Base-by-base conservation (phyloP, 2,329 filamentous ascomycete species). In the Tolypocladium paradoxum region DNA sequence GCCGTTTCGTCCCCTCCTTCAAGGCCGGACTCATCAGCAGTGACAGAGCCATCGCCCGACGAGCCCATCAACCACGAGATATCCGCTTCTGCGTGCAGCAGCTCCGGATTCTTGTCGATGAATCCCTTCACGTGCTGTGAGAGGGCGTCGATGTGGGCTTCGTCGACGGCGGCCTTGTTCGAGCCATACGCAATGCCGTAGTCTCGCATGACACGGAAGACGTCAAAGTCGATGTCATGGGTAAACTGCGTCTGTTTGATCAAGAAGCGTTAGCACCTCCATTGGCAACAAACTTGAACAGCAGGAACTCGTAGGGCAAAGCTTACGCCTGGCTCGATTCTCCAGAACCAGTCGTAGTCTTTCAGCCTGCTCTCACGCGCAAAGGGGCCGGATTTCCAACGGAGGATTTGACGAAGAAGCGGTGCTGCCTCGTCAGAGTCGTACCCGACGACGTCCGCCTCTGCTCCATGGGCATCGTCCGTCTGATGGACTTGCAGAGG, bases 171-270 rank as follows among this genome's bases (percentile, higher is more conserved):
- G 27, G 73, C 72, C 62, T 76, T 75, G 55, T 76, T 81, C 63
- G 81, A 82, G 14, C 79, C 89, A 64, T 93, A 93, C 12, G 83
- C 87, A 65, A 92, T 87, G 65, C 90, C 84, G 66, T 88, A 82
- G 63, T 95, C 88, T 57, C 83, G 77, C 88, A 95, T 92, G 73
- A 85, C 91, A 48, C 83, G 81, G 73, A 95, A 95, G 33, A 93
- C 82, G 63, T 95, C 90, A 64, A 95, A 93, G 64, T 90, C 83
- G 57, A 95, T 80, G 56, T 79, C 68, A 55, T 78, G 79, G 54
- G 72, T 74, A 58, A 80, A 79, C 46, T 77, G 71, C 6, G 78
- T 72, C 77, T 81, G 18, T 27, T 16, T 16, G n/a, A 3, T 49
- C 35, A 48, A 22, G 48, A 27, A 4, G 54, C 27, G 50, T 55